Evolutionary conservation across 2,329 filamentous ascomycete genomes (phyloP), one percentile per base, ranked within the genome.

Genomic region (Colletotrichum godetiae): DNA sequence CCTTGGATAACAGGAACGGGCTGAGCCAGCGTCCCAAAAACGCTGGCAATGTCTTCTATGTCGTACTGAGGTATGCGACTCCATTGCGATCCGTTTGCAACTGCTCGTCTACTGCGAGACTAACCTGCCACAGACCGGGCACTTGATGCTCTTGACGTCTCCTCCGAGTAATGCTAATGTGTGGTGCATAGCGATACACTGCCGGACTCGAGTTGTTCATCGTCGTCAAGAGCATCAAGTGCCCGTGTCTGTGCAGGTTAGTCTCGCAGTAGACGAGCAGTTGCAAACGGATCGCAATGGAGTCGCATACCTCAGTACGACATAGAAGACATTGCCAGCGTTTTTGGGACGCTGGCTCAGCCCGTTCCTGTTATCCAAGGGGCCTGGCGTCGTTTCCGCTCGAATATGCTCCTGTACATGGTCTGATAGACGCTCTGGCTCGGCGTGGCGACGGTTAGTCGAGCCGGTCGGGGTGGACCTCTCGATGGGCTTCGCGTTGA

Each of bases 341-440:
- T 86, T 91, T 81, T 89, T 90, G 24, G 89, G 88, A 74, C 89
- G 83, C 78, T 89, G 86, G 74, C 86, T 90, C 63, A 82, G 80
- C 22, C 81, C 82, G 62, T 83, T 87, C 73, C 82, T 86, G 63
- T 84, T 84, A 59, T 90, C 88, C 68, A 89, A 76, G 2, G 87
- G 86, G 1, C 83, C 82, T 2, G 84, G 77, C 10, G 79, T 77
- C 46, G 84, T 78, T 93, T 95, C 78, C 96, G 90, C 78, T 98
- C 95, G 81, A 99, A 98, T 74, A 99, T 93, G 81, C 94, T 98
- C 80, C 95, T 89, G 84, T 99, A 99, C 95, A 99, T 98, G 81
- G 93, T 93, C 88, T 98, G 97, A 83, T 98, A 98, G 49, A 99
- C 96, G 81, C 96, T 98, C 69, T 94, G 95, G 79, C 95, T 97